Evolutionary conservation across 371 early-diverging fungal genomes (phyloP), one percentile per base, ranked within the genome.

Genomic region (Funneliformis caledonium): DNA sequence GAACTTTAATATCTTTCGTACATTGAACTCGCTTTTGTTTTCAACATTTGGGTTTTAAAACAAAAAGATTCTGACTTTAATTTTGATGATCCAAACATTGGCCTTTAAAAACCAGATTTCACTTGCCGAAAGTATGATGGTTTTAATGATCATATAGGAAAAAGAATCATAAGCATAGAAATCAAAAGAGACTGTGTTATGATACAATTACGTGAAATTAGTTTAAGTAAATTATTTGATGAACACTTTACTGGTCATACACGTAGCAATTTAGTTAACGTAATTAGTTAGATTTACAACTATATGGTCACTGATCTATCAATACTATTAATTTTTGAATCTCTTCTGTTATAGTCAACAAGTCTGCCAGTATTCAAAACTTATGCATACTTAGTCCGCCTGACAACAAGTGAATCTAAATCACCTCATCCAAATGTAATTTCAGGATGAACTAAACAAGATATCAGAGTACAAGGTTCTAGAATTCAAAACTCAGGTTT

Each of bases 341-440:
- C 52, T 73, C 73, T 73, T 73, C 9, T 11, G 42, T 50, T 73
- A 2, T 3, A 52, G 4, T 73, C 73, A 73, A 73, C 73, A 73
- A 52, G 9, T 73, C 73, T 52, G 42, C 73, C 73, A 73, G 73
- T 73, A 3, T 2, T 73, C 56, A 73, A 73, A 73, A 52, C 73
- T 52, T 73, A 73, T 73, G 56, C 73, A 50, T 73, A 73, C 73
- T 73, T 73, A 48, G 73, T 52, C 42, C 9, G 42, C 56, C 73
- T 73, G 52, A 52, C 73, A 50, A 73, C 16, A 37, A 73, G 1
- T 52, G n/a, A 73, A 6, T 52, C 73, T 52, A 73, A 73, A 19
- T 73, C 73, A 37, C 52, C 73, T 52, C 73, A 73, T 73, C 73
- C 73, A 37, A 73, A 73, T 73, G 42, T 73, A 73, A 73, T 73